These are phyloP conservation scores for Vitis hybrid DNA, from an alignment of 177 flowering plant genomes.

Conservation along the genomic window DNA sequence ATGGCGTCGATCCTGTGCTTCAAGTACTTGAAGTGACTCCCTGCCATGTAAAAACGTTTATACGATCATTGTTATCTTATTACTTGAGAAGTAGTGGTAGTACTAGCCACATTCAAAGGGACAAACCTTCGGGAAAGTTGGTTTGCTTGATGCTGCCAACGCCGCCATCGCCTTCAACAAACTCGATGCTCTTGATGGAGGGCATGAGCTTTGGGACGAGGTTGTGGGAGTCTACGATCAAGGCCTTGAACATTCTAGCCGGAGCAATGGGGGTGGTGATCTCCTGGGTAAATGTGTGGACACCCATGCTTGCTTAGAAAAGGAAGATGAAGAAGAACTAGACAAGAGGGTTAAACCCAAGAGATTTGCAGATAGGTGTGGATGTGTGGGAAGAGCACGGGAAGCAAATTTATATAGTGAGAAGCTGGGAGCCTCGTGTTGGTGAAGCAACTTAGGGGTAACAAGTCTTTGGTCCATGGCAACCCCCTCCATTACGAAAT, in stretches of 20 bases:
- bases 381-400: too few relatives aligned
- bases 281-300: constrained; percentile 14
- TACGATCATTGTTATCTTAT: too few relatives aligned
- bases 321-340: too few relatives aligned
- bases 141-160: constrained; percentile 21
- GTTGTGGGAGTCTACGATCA: constrained; percentile 18
- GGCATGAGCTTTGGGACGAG: constrained; percentile 25
- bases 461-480: too few relatives aligned
- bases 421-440: too few relatives aligned
- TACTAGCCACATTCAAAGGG: background rate
- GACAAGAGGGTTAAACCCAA: too few relatives aligned
- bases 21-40: constrained; percentile 7
- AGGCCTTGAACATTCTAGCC: constrained; percentile 25
- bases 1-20: constrained; percentile 15
- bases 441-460: too few relatives aligned
- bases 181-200: constrained; percentile 18
- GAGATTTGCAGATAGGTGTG: too few relatives aligned
- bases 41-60: background rate
- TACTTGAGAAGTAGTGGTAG: background rate
- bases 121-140: constrained; percentile 19
- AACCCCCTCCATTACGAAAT: too few relatives aligned
- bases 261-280: constrained; percentile 17
- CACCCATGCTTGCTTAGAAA: constrained; percentile 14
- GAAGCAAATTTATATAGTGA: too few relatives aligned
- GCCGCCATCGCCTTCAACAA: constrained; percentile 21